These are phyloP conservation scores for Cyclocybe cylindracea DNA, from an alignment of 768 basidiomycete species.

Conservation along the genomic window DNA sequence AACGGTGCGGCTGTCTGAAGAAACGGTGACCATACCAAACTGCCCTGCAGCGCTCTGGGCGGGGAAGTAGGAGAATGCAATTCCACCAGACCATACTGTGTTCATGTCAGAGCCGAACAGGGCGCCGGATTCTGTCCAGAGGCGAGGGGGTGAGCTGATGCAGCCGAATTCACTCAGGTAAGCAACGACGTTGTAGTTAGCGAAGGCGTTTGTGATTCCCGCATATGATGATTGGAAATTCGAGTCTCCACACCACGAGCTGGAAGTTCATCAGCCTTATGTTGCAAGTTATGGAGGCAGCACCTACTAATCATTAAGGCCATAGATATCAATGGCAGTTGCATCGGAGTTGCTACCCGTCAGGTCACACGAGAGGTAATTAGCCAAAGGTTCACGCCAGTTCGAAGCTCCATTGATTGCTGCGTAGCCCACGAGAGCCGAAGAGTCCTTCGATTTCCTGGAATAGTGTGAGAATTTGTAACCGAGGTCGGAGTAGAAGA, in stretches of 20 bases:
- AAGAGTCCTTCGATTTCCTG: slow-evolving; percentile 64
- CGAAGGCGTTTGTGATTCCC: slow-evolving; percentile 51
- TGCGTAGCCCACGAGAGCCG: slow-evolving; percentile 80
- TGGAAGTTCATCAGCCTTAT: slow-evolving; percentile 26
- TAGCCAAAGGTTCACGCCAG: slow-evolving; percentile 69
- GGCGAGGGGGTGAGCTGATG: slow-evolving; percentile 56
- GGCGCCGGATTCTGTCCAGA: slow-evolving; percentile 79
- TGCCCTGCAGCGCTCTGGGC: slow-evolving; percentile 69
- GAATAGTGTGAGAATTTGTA: slow-evolving; percentile 8
- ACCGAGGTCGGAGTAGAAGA: slow-evolving; percentile 7
- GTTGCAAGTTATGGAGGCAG: not conserved
- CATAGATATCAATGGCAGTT: slow-evolving; percentile 80
- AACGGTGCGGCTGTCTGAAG: slow-evolving; percentile 63
- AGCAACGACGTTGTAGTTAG: slow-evolving; percentile 72
- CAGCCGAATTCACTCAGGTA: slow-evolving; percentile 93
- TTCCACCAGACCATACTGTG: slow-evolving; percentile 82
- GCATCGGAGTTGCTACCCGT: slow-evolving; percentile 50
- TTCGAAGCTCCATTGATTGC: slow-evolving; percentile 72
- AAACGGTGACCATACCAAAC: slow-evolving; percentile 86
- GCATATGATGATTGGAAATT: slow-evolving; percentile 60
- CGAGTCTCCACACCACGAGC: slow-evolving; percentile 81
- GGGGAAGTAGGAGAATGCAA: slow-evolving; percentile 91
- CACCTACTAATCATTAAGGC: slow-evolving; percentile 83
- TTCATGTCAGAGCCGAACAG: slow-evolving; percentile 76
- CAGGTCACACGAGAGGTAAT: slow-evolving; percentile 79